These are phyloP conservation scores for Salvia sclarea DNA, from an alignment of 305 asterid genomes.

Conservation along the genomic window DNA sequence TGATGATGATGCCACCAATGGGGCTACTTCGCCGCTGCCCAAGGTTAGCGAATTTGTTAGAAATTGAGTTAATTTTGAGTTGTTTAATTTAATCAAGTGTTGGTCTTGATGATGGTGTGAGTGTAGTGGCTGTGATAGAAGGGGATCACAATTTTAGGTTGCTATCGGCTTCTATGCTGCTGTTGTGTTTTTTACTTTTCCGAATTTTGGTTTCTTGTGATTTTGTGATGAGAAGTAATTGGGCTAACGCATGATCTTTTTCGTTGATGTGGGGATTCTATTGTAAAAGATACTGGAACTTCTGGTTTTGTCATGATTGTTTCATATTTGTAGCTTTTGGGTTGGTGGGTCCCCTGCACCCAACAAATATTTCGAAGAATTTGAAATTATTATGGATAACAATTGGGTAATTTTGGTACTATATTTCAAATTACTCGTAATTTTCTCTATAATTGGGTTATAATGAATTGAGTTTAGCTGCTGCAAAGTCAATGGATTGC, in stretches of 20 bases:
- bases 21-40: constrained; percentile 32
- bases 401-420: background rate
- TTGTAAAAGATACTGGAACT: constrained; percentile 7
- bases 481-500: background rate
- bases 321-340: background rate
- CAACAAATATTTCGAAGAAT: background rate
- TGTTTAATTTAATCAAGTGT: constrained; percentile 19
- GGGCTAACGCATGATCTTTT: background rate
- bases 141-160: constrained; percentile 10
- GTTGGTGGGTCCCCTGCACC: background rate
- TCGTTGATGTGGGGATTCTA: background rate
- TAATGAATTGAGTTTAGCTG: background rate
- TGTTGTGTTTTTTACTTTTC: background rate
- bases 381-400: background rate
- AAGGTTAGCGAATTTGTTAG: constrained; percentile 36
- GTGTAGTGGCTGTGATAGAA: background rate
- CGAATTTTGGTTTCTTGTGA: constrained; percentile 7
- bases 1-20: constrained; percentile 33
- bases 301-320: background rate
- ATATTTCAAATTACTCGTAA: background rate
- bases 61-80: constrained; percentile 23
- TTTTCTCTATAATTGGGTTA: background rate
- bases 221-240: constrained; percentile 8
- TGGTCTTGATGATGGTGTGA: no score
- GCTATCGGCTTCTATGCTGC: background rate